Evolutionary conservation across 2,329 filamentous ascomycete genomes (phyloP).

Genomic region (Phoma sp.): DNA sequence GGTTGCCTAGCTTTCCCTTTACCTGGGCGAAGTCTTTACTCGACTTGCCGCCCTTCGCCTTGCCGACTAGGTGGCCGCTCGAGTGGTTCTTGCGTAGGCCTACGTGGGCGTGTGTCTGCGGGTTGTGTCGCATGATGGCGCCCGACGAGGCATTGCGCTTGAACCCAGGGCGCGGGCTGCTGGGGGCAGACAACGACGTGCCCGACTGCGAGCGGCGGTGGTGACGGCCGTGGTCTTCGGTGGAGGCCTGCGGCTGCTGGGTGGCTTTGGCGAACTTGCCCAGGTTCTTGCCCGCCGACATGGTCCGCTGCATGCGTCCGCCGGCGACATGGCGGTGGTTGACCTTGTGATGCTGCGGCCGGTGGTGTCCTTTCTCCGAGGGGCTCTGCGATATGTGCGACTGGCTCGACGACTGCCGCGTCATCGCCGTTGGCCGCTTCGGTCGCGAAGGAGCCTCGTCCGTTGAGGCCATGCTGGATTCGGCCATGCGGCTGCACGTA

Average conservation of each 20-base stretch:
- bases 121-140: slow-evolving; percentile 44
- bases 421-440: slow-evolving; percentile 45
- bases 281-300: slow-evolving; percentile 52
- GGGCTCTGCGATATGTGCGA: slow-evolving; percentile 50
- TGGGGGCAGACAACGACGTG: slow-evolving; percentile 44
- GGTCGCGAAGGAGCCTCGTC: slow-evolving; percentile 47
- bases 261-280: slow-evolving; percentile 50
- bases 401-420: slow-evolving; percentile 48
- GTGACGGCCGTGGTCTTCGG: slow-evolving; percentile 42
- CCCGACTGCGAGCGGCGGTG: slow-evolving; percentile 50
- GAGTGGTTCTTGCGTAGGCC: slow-evolving; percentile 53
- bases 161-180: slow-evolving; percentile 50
- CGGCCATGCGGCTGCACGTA: slow-evolving; percentile 29
- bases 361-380: slow-evolving; percentile 38
- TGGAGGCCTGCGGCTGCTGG: slow-evolving; percentile 28
- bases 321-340: slow-evolving; percentile 52
- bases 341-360: slow-evolving; percentile 41
- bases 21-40: slow-evolving; percentile 42
- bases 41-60: slow-evolving; percentile 48
- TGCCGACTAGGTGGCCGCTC: slow-evolving; percentile 54
- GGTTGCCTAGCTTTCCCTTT: slow-evolving; percentile 41
- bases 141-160: slow-evolving; percentile 54
- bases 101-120: slow-evolving; percentile 44
- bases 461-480: slow-evolving; percentile 44
- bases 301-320: slow-evolving; percentile 50